Percentiles rank a stretch among this genome's conserved stretches.
These are phyloP conservation scores for Volvariella surrecta DNA, from an alignment of 1,284 basidiomycete species.

Conservation along the genomic window DNA sequence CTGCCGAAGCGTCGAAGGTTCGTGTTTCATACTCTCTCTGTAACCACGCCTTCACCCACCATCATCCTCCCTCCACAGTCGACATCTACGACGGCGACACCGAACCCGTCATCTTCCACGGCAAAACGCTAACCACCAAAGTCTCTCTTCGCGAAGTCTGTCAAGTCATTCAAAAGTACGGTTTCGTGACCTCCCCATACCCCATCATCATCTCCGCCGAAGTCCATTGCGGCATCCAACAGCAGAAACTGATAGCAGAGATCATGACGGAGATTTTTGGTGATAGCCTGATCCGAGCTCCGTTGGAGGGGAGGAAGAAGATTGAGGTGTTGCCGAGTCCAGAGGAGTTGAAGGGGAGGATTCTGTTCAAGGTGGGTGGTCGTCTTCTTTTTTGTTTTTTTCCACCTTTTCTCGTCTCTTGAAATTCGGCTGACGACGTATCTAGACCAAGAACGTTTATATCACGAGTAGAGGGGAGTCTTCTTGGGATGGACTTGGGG, in stretches of 20 bases:
- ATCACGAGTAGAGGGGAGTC: slow-evolving; percentile 11
- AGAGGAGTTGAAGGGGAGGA: slow-evolving; percentile 71
- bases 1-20: slow-evolving; percentile 91
- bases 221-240: slow-evolving; percentile 76
- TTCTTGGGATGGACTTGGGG: slow-evolving; percentile 7
- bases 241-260: slow-evolving; percentile 76
- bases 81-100: slow-evolving; percentile 88
- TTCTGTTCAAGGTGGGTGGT: slow-evolving; percentile 71
- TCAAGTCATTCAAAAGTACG: slow-evolving; percentile 84
- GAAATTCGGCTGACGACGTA: background rate
- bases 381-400: background rate
- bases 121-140: slow-evolving; percentile 83
- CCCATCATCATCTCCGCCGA: slow-evolving; percentile 94
- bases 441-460: slow-evolving; percentile 34
- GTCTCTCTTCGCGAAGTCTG: slow-evolving; percentile 83
- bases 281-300: slow-evolving; percentile 57
- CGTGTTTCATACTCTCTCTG: slow-evolving; percentile 25
- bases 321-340: slow-evolving; percentile 75
- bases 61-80: slow-evolving; percentile 41
- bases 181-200: slow-evolving; percentile 88
- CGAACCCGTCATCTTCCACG: slow-evolving; percentile 84
- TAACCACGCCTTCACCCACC: slow-evolving; percentile 3
- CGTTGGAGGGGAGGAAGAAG: slow-evolving; percentile 27
- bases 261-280: slow-evolving; percentile 84
- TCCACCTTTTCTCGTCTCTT: no score